Base-by-base conservation (phyloP, 495 filamentous ascomycete genomes). In the Aspergillus asperescens region DNA sequence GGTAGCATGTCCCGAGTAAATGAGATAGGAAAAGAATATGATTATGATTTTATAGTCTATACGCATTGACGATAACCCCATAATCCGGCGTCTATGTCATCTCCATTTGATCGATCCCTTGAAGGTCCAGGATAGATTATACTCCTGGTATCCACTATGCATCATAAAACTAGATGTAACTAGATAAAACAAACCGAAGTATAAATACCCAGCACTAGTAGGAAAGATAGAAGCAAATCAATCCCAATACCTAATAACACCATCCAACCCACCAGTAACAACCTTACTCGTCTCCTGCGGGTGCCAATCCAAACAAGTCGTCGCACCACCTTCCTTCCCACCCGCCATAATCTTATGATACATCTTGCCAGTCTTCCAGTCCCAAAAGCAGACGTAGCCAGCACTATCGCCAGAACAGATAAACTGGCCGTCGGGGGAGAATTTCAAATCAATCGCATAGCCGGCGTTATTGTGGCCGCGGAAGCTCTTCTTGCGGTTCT, bases 291-390 rank as follows among this genome's bases (percentile, higher is more conserved):
- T 92, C 76, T 97, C 94, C 73, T 96, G 86, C 27, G 90, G 89
- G 72, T 95, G 90, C 91, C 91, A 98, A 67, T 86, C 85, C 40
- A 89, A 74, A 59, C 83, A 87, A 42, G 88, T 88, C 37, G 95
- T 80, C 12, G 92, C 81, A 5, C 85, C 83, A 4, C 74, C 74
- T 31, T 77, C 74, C 48, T 76, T 76, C 8, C 74, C 77, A 48
- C 84, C 81, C 2, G 89, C 90, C 68, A 85, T 75, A 48, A 98
- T 81, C 81, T 97, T 97, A 69, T 93, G 87, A 68, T 86, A 96
- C 88, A 98, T 89, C 72, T 95, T 97, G 61, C 91, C 90, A 31
- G 89, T 96, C 81, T 97, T 98, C 83, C 88, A 97, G 67, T 96
- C 92, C 91, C 91, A 98, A 73, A 95, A 96, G 68, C 88, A 96